Conservation (phyloP, 78 protist species). For the Protostelium mycophagum region DNA sequence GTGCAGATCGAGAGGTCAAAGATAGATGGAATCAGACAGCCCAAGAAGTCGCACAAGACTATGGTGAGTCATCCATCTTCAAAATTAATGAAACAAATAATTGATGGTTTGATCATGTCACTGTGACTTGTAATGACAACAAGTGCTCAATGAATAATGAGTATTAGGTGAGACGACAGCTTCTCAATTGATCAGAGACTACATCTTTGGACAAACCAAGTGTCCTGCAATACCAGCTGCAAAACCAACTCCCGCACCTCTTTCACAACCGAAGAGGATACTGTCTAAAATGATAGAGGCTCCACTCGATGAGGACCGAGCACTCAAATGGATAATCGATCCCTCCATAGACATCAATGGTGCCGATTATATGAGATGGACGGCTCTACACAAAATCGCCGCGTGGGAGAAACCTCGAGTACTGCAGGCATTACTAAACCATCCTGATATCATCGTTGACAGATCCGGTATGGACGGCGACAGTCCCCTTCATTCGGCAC, state of each 20-base stretch:
- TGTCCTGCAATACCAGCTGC: not conserved
- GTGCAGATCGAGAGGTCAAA: not conserved
- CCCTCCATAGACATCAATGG: constrained; percentile 3
- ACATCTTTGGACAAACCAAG: not conserved
- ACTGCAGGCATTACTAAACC: not conserved
- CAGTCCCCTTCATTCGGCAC: not conserved
- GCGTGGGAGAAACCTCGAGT: not conserved
- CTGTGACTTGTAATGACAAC: not conserved
- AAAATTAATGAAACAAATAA: not conserved
- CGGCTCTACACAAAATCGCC: constrained; percentile 8
- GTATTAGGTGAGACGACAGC: not conserved
- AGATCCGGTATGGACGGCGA: not conserved
- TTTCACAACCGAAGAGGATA: constrained; percentile 2
- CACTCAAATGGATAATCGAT: not conserved
- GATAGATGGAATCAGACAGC: constrained; percentile 3
- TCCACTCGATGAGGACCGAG: not conserved
- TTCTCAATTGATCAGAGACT: not conserved
- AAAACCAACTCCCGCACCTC: not conserved
- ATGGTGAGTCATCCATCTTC: too few relatives aligned
- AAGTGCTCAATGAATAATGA: not conserved
- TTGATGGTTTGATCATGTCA: too few relatives aligned
- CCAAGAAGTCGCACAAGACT: not conserved
- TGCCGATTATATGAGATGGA: constrained; percentile 4
- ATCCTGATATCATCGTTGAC: not conserved
- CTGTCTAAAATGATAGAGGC: constrained; percentile 1